Evolutionary conservation across 202 grass and related monocot genomes (phyloP).

Genomic region (Schoenoplectus tabernaemontani): DNA sequence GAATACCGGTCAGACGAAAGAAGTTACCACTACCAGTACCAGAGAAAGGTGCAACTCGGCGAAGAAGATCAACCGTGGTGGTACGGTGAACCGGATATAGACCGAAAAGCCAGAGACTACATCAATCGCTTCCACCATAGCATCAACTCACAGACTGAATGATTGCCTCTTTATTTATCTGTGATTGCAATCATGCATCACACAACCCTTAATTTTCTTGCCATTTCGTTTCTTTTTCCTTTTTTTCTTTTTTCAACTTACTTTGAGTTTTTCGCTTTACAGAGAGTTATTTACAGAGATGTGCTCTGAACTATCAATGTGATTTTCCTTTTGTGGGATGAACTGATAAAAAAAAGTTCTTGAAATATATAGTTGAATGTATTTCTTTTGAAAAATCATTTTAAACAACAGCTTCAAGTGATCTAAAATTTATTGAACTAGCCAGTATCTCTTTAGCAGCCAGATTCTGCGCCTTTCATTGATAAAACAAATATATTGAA

Average conservation of each 20-base stretch:
- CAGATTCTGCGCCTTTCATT: too few species aligned
- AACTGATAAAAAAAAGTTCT: too few species aligned
- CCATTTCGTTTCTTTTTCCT: neutral
- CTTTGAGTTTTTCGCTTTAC: neutral
- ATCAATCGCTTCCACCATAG: conserved; percentile 40
- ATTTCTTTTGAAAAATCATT: too few species aligned
- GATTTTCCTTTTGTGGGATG: too few species aligned
- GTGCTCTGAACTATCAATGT: neutral
- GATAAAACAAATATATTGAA: too few species aligned
- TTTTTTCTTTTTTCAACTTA: too few species aligned
- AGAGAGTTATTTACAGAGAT: neutral
- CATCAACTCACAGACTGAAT: conserved; percentile 32
- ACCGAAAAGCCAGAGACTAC: conserved; percentile 44
- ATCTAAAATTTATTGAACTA: too few species aligned
- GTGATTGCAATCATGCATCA: neutral
- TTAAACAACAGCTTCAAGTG: too few species aligned
- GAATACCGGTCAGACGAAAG: too few species aligned
- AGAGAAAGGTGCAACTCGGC: conserved; percentile 42
- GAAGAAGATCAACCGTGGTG: conserved; percentile 40
- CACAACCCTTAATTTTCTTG: neutral
- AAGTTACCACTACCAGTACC: too few species aligned
- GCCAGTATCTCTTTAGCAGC: too few species aligned
- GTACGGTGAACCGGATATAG: conserved; percentile 57
- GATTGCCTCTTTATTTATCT: neutral
- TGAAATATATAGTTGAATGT: too few species aligned